Base-by-base conservation (phyloP, 805 yeast species). In the Kuraishia piskuri region DNA sequence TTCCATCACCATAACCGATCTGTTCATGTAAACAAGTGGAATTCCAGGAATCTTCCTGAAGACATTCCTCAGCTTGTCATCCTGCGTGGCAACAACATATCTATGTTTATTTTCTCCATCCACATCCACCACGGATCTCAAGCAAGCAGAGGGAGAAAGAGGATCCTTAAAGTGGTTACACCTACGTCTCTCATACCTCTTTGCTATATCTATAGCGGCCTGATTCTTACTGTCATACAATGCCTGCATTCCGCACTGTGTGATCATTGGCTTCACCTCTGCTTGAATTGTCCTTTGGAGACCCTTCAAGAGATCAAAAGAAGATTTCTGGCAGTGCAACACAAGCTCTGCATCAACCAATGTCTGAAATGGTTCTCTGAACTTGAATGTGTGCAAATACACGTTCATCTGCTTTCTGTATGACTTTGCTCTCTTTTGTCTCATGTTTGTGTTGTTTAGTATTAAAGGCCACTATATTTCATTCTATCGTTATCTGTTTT, bases 1-100 rank as follows among this genome's bases (percentile, higher is more conserved):
- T 68, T 94, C 99, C 94, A 94, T 83, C 24, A 94, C 84, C 92
- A 94, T 88, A 19, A 94, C 99, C 1, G 96, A 82, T 56, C 97
- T 77, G 63, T 87, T 84, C 81, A 94, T 83, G 66, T 87, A 91
- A 9, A 92, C 73, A 58, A 94, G 68, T 1, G 99, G 99, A 1
- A 90, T 86, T 12, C 97, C 99, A 0, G 99, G 96, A 10, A 90
- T 74, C 26, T 73, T 73, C 59, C 98, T 77, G 56, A 94, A 73
- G 50, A 74, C 72, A 53, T 80, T 78, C 59, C 99, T 78, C 52
- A 91, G 72, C 24, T 79, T 76, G 22, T 80, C 78, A 61, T 88
- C 83, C 64, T 91, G 97, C 0, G 92, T 79, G 0, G 96, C 97
- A 12, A 94, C 88, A 25, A 89, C 77, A 65, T 92, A 94, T 59